These are phyloP conservation scores for Aspergillus egyptiacus DNA, from an alignment of 495 filamentous ascomycete genomes.

Conservation along the genomic window DNA sequence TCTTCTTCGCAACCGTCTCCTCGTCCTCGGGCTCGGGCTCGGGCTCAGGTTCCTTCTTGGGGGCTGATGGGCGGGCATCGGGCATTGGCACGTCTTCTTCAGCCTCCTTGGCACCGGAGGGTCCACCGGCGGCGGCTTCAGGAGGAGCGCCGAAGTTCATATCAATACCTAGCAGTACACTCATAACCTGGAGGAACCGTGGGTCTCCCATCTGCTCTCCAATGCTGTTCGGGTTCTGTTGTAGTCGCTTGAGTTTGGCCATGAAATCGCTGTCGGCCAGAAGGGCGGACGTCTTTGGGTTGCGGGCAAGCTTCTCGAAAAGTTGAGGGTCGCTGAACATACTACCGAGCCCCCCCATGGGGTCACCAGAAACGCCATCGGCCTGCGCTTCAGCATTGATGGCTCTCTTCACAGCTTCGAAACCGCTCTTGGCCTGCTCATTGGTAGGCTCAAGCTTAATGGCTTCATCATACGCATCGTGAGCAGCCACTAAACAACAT, in stretches of 20 bases:
- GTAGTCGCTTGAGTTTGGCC: conserved; percentile 73
- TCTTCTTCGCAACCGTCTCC: conserved; percentile 72
- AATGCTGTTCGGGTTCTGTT: conserved; percentile 72
- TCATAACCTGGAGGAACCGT: conserved; percentile 87
- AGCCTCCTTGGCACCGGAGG: conserved; percentile 39
- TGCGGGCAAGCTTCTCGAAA: conserved; percentile 80
- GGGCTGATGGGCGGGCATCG: conserved; percentile 51
- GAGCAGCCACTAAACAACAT: conserved; percentile 55
- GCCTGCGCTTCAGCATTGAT: conserved; percentile 71
- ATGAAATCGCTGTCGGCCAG: conserved; percentile 88
- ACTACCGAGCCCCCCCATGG: conserved; percentile 68
- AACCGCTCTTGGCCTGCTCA: conserved; percentile 83
- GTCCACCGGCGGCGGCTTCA: conserved; percentile 34
- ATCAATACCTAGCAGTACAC: conserved; percentile 88
- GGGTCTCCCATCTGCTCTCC: conserved; percentile 81
- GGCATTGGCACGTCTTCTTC: conserved; percentile 78
- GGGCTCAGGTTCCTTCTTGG: conserved; percentile 53
- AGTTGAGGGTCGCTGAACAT: conserved; percentile 93
- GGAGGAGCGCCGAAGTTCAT: conserved; percentile 71
- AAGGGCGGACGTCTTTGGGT: conserved; percentile 84
- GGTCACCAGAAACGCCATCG: conserved; percentile 61
- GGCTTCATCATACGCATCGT: conserved; percentile 86
- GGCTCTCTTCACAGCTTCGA: conserved; percentile 77
- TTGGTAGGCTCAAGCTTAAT: conserved; percentile 87
- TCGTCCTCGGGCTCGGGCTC: conserved; percentile 68